A percentile compares a stretch with the other conserved stretches of the same genome.
Conservation (phyloP, 331 rosid genomes). For the Acacia concinna region DNA sequence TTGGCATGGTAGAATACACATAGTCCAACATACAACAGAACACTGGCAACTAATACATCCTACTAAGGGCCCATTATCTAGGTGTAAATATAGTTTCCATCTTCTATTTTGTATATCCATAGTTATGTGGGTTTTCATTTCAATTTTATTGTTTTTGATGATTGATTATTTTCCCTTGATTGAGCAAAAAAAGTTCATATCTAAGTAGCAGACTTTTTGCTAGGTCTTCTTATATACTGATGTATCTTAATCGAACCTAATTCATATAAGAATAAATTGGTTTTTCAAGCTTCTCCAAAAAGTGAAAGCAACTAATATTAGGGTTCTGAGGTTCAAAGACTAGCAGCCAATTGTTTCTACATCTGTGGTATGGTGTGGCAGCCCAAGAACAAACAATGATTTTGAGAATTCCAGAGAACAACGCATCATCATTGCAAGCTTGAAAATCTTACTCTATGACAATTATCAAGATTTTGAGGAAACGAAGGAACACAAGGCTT, state of each 20-base stretch:
- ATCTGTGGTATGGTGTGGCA: neutral
- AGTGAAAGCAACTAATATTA: neutral
- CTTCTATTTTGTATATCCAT: neutral
- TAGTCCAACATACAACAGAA: neutral
- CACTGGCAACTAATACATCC: neutral
- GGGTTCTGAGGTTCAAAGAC: neutral
- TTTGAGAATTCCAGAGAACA: neutral
- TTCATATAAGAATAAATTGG: neutral
- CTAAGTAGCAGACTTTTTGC: neutral
- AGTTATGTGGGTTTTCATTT: neutral
- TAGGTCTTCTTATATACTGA: neutral
- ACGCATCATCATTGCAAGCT: neutral
- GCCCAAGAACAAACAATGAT: neutral
- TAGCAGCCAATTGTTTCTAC: neutral
- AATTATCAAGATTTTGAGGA: too few relatives aligned
- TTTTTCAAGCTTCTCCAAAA: neutral
- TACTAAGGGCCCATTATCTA: neutral
- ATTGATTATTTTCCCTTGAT: neutral
- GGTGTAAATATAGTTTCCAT: neutral
- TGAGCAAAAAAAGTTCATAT: neutral
- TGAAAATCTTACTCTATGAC: too few relatives aligned
- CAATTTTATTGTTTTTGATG: too few relatives aligned
- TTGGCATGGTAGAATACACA: neutral
- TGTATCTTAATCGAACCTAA: neutral
- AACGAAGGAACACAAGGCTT: neutral